Evolutionary conservation across 306 rosid genomes (phyloP).

Genomic region (Luffa aegyptiaca): DNA sequence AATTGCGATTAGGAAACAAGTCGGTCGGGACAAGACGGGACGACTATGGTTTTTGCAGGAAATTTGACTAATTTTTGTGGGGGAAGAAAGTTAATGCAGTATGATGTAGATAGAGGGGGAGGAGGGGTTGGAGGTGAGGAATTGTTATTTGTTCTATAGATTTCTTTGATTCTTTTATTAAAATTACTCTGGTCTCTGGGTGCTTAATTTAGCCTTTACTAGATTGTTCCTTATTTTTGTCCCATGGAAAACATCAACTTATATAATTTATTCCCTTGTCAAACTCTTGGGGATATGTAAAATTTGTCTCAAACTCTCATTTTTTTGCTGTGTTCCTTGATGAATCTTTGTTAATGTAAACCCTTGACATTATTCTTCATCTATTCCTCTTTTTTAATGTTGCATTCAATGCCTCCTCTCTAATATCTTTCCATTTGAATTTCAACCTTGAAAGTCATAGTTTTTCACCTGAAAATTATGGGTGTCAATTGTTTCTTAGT

Average conservation of each 20-base stretch:
- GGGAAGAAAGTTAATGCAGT: conserved; percentile 8
- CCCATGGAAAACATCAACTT: conserved; percentile 1
- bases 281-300: neutral
- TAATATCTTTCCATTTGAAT: neutral
- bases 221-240: conserved; percentile 13
- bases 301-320: neutral
- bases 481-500: neutral
- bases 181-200: conserved; percentile 28
- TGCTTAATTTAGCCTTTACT: conserved; percentile 14
- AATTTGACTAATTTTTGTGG: conserved; percentile 23
- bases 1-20: conserved; percentile 44
- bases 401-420: neutral
- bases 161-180: conserved; percentile 63
- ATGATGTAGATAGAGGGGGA: conserved; percentile 23
- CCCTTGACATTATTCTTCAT: neutral
- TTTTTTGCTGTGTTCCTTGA: neutral
- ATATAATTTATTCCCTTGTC: neutral
- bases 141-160: conserved; percentile 52
- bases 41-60: conserved; percentile 8
- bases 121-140: conserved; percentile 31
- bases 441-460: neutral
- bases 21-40: conserved; percentile 13
- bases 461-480: neutral
- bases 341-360: neutral
- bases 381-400: neutral